phyloP scores from a whole-genome alignment of 805 yeast species.

The Kluyveromyces nonfermentans region DNA sequence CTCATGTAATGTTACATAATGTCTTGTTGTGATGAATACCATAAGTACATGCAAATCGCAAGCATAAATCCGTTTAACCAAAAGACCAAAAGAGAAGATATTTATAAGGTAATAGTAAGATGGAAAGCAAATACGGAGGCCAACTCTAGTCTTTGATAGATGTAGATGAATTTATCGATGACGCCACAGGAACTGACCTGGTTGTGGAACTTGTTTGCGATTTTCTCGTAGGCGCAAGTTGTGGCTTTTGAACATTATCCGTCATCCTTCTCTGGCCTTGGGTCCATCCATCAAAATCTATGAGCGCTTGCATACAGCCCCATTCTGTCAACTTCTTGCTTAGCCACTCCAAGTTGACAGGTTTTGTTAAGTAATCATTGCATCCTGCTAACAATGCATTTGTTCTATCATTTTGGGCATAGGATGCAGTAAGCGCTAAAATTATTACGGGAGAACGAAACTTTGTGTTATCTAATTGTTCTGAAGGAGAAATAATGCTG shows the following conservation, averaged over 20 bases:
- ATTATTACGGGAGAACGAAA: conserved; percentile 94
- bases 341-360: conserved; percentile 90
- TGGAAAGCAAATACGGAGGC: neutral
- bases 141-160: neutral
- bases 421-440: conserved; percentile 92
- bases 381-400: conserved; percentile 96
- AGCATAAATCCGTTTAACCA: neutral
- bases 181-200: neutral
- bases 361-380: conserved; percentile 91
- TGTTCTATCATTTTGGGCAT: conserved; percentile 73
- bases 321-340: conserved; percentile 91
- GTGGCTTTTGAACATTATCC: conserved; percentile 17
- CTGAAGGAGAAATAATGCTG: neutral
- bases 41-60: neutral
- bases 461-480: conserved; percentile 42
- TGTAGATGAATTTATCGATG: neutral
- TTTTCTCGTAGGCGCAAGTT: neutral
- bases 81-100: neutral
- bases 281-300: conserved; percentile 91
- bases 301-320: conserved; percentile 99
- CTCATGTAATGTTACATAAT: neutral
- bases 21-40: neutral
- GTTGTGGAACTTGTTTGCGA: neutral
- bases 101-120: neutral
- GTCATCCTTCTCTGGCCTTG: conserved; percentile 36